Percentiles rank a stretch among this genome's conserved stretches.
Conservation (phyloP, 2,329 filamentous ascomycete species). For the Aspergillus sp. region DNA sequence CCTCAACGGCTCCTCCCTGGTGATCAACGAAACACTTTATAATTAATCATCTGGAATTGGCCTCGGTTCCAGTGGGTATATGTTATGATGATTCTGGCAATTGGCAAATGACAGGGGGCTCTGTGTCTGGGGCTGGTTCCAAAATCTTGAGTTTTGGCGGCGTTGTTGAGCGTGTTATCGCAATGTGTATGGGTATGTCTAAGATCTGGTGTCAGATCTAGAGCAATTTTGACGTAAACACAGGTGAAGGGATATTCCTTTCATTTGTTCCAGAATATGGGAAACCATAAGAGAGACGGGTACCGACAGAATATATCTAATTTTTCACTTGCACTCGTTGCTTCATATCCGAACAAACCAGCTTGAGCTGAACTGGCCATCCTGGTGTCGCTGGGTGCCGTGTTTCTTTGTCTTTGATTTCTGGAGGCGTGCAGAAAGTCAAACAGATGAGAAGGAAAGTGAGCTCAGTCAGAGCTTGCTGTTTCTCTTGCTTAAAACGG, state of each 20-base stretch:
- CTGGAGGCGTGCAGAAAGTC: neutral
- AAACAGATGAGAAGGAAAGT: neutral
- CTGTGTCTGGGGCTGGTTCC: neutral
- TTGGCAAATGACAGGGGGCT: neutral
- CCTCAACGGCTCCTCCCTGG: no score
- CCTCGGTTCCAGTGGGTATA: neutral
- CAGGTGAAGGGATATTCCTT: neutral
- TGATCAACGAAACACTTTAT: neutral
- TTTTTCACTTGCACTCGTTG: neutral
- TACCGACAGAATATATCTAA: neutral
- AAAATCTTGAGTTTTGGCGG: neutral
- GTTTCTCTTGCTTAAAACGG: neutral
- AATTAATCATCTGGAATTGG: neutral
- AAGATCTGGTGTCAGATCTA: neutral
- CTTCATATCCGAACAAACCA: neutral
- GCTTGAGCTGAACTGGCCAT: neutral
- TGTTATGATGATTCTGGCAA: neutral
- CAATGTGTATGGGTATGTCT: neutral
- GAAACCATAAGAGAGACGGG: neutral
- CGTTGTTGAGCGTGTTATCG: neutral
- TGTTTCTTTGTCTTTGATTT: neutral
- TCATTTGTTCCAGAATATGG: neutral
- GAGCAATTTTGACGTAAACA: neutral
- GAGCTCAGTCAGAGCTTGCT: neutral
- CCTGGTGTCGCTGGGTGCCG: neutral